phyloP scores from a whole-genome alignment of 2,329 filamentous ascomycete species.

The Zymoseptoria tritici region DNA sequence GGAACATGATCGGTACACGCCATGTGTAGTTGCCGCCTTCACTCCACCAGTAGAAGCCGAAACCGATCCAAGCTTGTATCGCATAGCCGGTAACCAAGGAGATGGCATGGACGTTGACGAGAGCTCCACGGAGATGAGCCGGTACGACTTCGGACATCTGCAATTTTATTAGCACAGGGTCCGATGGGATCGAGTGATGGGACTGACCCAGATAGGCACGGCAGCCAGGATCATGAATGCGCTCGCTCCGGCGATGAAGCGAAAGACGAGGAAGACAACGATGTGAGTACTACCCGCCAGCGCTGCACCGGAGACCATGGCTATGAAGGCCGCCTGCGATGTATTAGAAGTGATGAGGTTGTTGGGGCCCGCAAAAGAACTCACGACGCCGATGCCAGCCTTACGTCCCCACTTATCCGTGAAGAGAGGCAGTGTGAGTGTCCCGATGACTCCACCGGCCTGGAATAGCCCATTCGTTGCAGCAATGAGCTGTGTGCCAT shows the following conservation, averaged over 20 bases:
- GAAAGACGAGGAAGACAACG: conserved; percentile 25
- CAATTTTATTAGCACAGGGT: background rate
- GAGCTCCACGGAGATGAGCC: conserved; percentile 25
- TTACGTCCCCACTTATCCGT: conserved; percentile 15
- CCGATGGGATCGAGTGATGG: too few relatives aligned
- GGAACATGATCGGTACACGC: conserved; percentile 12
- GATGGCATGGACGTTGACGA: conserved; percentile 31
- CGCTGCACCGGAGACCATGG: conserved; percentile 25
- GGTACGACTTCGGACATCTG: conserved; percentile 30
- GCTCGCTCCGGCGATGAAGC: conserved; percentile 27
- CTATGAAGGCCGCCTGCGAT: conserved; percentile 16
- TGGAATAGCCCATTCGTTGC: conserved; percentile 20
- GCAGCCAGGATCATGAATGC: conserved; percentile 28
- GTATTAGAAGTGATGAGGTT: background rate
- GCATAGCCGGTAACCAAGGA: conserved; percentile 14
- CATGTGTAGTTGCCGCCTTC: conserved; percentile 11
- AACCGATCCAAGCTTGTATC: conserved; percentile 12
- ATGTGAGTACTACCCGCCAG: conserved; percentile 19
- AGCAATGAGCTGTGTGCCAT: conserved; percentile 13
- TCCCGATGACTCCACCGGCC: conserved; percentile 15
- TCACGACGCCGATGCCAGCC: conserved; percentile 12
- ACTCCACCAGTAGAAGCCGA: conserved; percentile 15
- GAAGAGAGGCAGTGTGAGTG: conserved; percentile 12
- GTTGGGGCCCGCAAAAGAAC: background rate
- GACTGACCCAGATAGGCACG: conserved; percentile 25